Evolutionary conservation across 805 yeast genomes (phyloP).

Genomic region (Hanseniaspora clermontiae): DNA sequence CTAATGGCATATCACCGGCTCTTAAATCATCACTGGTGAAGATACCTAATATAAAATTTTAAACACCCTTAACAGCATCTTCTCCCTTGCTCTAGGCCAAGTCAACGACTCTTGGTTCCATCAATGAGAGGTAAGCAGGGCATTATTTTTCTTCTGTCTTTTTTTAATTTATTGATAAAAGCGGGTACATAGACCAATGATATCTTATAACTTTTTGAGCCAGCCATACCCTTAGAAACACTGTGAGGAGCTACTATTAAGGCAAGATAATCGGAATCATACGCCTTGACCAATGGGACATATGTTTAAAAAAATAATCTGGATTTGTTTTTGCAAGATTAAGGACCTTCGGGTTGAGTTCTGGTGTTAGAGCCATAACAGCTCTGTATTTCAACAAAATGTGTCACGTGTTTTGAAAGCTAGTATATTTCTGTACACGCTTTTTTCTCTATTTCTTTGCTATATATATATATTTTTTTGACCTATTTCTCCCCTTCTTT

Average conservation of each 20-base stretch:
- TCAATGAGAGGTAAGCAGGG: slow-evolving; percentile 33
- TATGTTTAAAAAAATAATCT: slow-evolving; percentile 36
- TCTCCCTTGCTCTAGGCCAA: slow-evolving; percentile 21
- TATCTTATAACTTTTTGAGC: slow-evolving; percentile 28
- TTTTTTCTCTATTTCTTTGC: too few relatives aligned
- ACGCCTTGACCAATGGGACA: slow-evolving; percentile 36
- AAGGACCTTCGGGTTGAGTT: slow-evolving; percentile 39
- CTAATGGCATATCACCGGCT: slow-evolving; percentile 29
- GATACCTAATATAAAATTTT: slow-evolving; percentile 30
- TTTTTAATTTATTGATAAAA: slow-evolving; percentile 32
- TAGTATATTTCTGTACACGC: too few relatives aligned
- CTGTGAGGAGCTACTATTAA: slow-evolving; percentile 39
- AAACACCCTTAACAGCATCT: slow-evolving; percentile 23
- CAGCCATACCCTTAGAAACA: slow-evolving; percentile 30
- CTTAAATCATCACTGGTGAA: slow-evolving; percentile 36
- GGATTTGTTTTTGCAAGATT: slow-evolving; percentile 37
- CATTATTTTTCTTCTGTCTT: slow-evolving; percentile 24
- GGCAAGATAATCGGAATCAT: slow-evolving; percentile 41
- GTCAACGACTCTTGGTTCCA: slow-evolving; percentile 33
- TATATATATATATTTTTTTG: too few relatives aligned
- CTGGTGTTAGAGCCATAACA: slow-evolving; percentile 35
- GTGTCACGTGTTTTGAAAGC: too few relatives aligned
- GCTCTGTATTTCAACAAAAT: slow-evolving; percentile 31
- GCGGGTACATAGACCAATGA: slow-evolving; percentile 32
- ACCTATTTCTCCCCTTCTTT: too few relatives aligned